phyloP scores from a whole-genome alignment of 441 rosid species.

The Bocquillonia castaneifolia region DNA sequence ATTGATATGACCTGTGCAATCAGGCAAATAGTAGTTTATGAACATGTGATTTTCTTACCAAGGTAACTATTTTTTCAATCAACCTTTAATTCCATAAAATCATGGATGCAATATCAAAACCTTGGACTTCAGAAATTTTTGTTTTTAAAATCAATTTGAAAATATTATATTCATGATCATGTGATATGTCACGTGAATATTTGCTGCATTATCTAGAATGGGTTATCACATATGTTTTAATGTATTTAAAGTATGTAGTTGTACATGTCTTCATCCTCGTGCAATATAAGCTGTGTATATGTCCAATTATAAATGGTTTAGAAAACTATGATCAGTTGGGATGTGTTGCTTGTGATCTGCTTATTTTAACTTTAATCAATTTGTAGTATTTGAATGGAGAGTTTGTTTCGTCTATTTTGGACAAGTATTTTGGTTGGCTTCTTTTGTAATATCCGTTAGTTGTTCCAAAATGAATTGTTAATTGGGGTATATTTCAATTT shows the following conservation, averaged over 20 bases:
- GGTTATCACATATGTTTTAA: not conserved
- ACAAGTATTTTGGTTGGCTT: not conserved
- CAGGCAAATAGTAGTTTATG: not conserved
- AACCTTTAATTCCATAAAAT: not conserved
- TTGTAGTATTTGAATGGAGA: not conserved
- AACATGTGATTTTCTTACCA: too few relatives aligned
- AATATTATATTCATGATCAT: not conserved
- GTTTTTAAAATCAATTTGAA: not conserved
- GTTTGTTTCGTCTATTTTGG: not conserved
- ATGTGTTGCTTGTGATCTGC: not conserved
- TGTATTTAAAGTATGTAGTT: not conserved
- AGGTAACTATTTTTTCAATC: too few relatives aligned
- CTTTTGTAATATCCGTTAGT: not conserved
- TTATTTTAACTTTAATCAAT: not conserved
- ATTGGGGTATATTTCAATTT: slow-evolving; percentile 23
- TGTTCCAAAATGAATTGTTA: slow-evolving; percentile 9
- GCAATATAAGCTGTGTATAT: not conserved
- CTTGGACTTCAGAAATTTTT: not conserved
- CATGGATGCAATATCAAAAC: not conserved
- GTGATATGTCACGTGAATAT: too few relatives aligned
- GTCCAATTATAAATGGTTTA: not conserved
- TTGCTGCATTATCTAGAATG: too few relatives aligned
- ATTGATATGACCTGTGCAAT: not conserved
- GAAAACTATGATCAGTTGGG: not conserved
- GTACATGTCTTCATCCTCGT: not conserved